Conservation (phyloP, 23 red algal species). For the Cyanidioschyzon merolae region DNA sequence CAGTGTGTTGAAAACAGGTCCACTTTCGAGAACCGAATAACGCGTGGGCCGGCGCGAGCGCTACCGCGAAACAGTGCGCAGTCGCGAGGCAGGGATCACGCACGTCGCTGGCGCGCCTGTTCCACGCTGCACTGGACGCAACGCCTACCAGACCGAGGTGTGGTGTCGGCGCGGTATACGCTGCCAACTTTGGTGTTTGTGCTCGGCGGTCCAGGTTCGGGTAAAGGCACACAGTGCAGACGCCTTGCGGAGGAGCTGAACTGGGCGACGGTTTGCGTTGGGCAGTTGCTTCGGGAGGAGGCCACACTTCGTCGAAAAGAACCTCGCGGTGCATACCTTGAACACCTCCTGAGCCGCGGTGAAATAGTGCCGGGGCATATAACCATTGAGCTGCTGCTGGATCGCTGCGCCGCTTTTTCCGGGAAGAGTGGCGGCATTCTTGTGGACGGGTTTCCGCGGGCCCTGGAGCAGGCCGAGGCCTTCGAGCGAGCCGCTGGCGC, state of each 20-base stretch:
- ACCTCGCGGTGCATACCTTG: slow-evolving; percentile 20
- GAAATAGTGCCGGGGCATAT: slow-evolving; percentile 80
- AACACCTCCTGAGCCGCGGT: slow-evolving; percentile 46
- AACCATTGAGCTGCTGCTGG: slow-evolving; percentile 54
- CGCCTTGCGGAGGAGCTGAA: slow-evolving; percentile 49
- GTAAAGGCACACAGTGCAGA: slow-evolving; percentile 80
- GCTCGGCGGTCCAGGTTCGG: slow-evolving; percentile 71
- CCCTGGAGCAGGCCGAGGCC: slow-evolving; percentile 65
- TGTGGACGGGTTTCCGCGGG: slow-evolving; percentile 86
- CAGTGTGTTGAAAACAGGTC: too few species aligned
- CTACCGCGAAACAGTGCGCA: too few species aligned
- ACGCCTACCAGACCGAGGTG: neutral
- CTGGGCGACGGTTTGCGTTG: slow-evolving; percentile 48
- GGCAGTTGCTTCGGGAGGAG: slow-evolving; percentile 59
- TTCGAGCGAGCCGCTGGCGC: slow-evolving; percentile 45
- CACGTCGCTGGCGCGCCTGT: neutral
- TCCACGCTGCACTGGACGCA: neutral
- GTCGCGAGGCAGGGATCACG: too few species aligned
- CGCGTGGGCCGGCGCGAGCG: too few species aligned
- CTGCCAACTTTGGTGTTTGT: slow-evolving; percentile 47
- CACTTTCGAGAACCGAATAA: too few species aligned
- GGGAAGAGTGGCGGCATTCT: slow-evolving; percentile 40
- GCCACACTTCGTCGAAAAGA: slow-evolving; percentile 23
- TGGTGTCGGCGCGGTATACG: neutral
- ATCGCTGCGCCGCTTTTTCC: slow-evolving; percentile 19